A percentile compares a stretch with the other conserved stretches of the same genome.
These are phyloP conservation scores for Deuterostichococcus epilithicus DNA, from an alignment of 139 green algal species.

Conservation along the genomic window DNA sequence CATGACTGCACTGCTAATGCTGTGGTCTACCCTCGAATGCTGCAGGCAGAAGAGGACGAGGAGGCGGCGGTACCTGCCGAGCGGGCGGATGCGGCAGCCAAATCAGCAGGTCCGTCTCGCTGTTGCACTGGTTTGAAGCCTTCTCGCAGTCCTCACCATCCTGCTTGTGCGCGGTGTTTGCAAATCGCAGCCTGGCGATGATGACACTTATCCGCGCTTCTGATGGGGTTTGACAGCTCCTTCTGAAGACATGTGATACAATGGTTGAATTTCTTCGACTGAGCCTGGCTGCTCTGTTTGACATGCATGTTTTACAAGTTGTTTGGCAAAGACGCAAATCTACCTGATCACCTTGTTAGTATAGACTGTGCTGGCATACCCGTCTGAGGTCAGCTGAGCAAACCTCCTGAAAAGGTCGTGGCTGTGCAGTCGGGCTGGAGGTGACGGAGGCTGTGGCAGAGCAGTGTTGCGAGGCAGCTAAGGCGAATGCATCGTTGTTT, in stretches of 20 bases:
- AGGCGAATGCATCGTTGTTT: constrained; percentile 38
- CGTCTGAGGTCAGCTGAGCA: too few species aligned
- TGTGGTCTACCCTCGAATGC: too few species aligned
- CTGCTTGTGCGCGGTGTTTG: constrained; percentile 12
- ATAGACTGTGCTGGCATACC: too few species aligned
- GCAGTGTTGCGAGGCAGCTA: constrained; percentile 56
- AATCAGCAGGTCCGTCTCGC: not conserved
- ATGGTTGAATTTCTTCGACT: constrained; percentile 3
- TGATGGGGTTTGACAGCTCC: not conserved
- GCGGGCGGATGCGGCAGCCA: not conserved
- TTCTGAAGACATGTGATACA: not conserved
- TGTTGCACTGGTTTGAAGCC: not conserved
- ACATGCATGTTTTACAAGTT: not conserved
- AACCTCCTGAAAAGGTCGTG: too few species aligned
- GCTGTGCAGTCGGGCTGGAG: not conserved
- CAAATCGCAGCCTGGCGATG: not conserved
- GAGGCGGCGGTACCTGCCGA: constrained; percentile 1
- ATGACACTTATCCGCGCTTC: not conserved
- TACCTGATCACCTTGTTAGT: too few species aligned
- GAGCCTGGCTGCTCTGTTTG: not conserved
- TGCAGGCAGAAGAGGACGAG: constrained; percentile 21
- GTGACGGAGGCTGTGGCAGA: constrained; percentile 72
- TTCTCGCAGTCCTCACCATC: not conserved
- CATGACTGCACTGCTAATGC: too few species aligned
- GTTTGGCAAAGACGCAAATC: too few species aligned